These are phyloP conservation scores for Rhizophora mangle DNA, from an alignment of 345 rosid species.

Conservation along the genomic window DNA sequence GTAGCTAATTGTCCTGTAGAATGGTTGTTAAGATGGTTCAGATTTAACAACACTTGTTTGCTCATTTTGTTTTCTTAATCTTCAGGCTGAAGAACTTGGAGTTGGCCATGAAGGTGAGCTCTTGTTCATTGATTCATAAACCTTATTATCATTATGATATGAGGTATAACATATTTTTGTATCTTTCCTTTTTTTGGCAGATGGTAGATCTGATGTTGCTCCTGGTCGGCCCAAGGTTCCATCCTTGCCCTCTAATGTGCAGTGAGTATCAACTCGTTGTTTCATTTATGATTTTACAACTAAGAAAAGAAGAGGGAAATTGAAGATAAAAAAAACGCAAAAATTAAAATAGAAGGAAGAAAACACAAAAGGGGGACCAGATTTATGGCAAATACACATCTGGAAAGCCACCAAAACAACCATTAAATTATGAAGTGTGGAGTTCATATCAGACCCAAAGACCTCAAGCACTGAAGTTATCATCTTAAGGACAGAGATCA, in stretches of 20 bases:
- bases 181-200: slow-evolving; percentile 24
- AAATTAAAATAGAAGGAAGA: neutral
- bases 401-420: too few species aligned
- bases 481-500: too few species aligned
- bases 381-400: too few species aligned
- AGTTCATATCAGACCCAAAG: too few species aligned
- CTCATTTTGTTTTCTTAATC: slow-evolving; percentile 26
- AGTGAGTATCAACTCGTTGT: slow-evolving; percentile 25
- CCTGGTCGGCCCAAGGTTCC: slow-evolving; percentile 31
- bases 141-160: neutral
- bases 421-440: too few species aligned
- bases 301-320: too few species aligned
- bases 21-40: slow-evolving; percentile 21
- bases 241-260: slow-evolving; percentile 31
- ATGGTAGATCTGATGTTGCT: slow-evolving; percentile 40
- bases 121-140: slow-evolving; percentile 1
- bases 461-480: too few species aligned
- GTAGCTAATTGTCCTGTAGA: slow-evolving; percentile 8
- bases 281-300: neutral
- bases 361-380: neutral
- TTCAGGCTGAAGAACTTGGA: slow-evolving; percentile 49
- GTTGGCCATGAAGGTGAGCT: slow-evolving; percentile 34
- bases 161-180: neutral
- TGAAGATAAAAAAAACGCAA: neutral
- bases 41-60: slow-evolving; percentile 23